Percentiles rank a stretch among this genome's conserved stretches.
Conservation (phyloP, 208 protist genomes). For the Wallacemonas collosoma region DNA sequence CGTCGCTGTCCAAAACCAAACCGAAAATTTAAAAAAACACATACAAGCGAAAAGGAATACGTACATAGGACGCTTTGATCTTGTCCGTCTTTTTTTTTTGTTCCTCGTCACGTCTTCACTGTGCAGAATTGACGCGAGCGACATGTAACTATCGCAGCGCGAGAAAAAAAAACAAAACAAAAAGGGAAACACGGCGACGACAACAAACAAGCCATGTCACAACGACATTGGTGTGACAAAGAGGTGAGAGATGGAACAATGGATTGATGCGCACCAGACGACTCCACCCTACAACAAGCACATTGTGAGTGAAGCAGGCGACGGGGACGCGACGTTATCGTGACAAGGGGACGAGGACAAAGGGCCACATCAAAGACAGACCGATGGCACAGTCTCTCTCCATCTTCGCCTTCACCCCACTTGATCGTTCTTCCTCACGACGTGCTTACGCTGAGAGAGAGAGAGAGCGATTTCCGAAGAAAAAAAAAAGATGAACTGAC, state of each 20-base stretch:
- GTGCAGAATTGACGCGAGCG: neutral
- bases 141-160: neutral
- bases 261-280: no score
- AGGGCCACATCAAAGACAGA: no score
- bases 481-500: neutral
- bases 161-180: neutral
- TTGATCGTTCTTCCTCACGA: no score
- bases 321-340: no score
- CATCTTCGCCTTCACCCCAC: no score
- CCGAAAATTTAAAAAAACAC: constrained; percentile 1
- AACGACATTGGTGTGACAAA: no score
- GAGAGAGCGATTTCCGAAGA: neutral
- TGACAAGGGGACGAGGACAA: no score
- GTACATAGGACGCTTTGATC: neutral
- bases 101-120: neutral
- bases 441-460: neutral
- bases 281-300: no score
- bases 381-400: no score
- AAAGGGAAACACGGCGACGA: neutral
- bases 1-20: neutral
- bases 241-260: no score
- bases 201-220: neutral
- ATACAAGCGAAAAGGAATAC: neutral
- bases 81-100: constrained; percentile 16
- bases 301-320: no score